phyloP scores from a whole-genome alignment of 306 rosid species.

The Lagenaria siceraria region DNA sequence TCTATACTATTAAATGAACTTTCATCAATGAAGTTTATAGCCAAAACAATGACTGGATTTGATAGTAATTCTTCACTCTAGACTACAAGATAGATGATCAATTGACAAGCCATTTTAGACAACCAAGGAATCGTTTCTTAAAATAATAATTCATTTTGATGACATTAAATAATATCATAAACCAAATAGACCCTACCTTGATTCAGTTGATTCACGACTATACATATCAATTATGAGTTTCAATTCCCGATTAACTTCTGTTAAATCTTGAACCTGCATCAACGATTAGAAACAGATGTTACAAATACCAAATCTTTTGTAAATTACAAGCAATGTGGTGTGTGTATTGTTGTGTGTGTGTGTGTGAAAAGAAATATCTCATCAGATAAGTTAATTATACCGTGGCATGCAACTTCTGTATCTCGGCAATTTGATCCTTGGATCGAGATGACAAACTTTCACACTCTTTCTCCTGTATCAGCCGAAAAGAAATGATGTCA shows the following conservation, averaged over 20 bases:
- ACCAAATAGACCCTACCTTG: slow-evolving; percentile 46
- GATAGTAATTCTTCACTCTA: neutral
- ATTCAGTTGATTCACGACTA: slow-evolving; percentile 71
- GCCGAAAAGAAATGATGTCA: neutral
- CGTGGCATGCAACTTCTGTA: slow-evolving; percentile 47
- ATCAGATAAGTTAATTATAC: slow-evolving; percentile 23
- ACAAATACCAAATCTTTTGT: neutral
- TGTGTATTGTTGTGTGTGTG: no score
- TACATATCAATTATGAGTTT: slow-evolving; percentile 69
- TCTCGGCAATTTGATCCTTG: slow-evolving; percentile 52
- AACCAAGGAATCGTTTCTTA: neutral
- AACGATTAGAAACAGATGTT: neutral
- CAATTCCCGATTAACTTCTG: slow-evolving; percentile 42
- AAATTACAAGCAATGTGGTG: neutral
- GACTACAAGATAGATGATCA: neutral
- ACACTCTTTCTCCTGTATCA: slow-evolving; percentile 59
- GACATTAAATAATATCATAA: neutral
- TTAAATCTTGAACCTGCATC: slow-evolving; percentile 57
- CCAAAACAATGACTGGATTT: neutral
- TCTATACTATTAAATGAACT: neutral
- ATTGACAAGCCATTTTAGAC: neutral
- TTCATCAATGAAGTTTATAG: neutral
- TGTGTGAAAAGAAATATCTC: neutral
- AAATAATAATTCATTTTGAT: neutral
- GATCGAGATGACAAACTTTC: slow-evolving; percentile 40